These are phyloP conservation scores for Carex kokanica DNA, from an alignment of 176 grass and related monocot genomes.

Conservation along the genomic window DNA sequence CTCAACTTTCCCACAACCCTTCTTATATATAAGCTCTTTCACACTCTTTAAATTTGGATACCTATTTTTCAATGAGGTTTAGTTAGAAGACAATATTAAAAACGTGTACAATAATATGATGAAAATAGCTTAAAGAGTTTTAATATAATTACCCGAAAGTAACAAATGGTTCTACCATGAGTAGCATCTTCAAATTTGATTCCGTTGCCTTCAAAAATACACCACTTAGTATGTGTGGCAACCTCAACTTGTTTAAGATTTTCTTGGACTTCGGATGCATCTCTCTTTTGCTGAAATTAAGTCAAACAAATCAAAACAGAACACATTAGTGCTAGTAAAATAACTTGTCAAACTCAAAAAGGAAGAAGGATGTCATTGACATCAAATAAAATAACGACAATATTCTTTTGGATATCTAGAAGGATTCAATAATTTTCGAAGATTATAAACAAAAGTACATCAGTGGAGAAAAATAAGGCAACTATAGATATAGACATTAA, in stretches of 20 bases:
- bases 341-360: not conserved
- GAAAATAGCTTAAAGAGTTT: not conserved
- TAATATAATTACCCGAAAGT: constrained; percentile 70
- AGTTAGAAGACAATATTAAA: not conserved
- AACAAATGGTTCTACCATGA: constrained; percentile 63
- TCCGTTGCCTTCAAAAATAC: constrained; percentile 80
- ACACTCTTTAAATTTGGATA: constrained; percentile 85
- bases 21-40: constrained; percentile 87
- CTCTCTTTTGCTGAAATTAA: constrained; percentile 45
- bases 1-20: constrained; percentile 54
- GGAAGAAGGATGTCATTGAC: not conserved
- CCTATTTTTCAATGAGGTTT: constrained; percentile 22
- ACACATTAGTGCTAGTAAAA: not conserved
- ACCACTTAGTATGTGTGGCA: constrained; percentile 57
- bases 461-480: not conserved
- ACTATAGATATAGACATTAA: not conserved
- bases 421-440: not conserved
- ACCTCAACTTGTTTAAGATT: constrained; percentile 52
- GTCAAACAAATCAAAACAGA: not conserved
- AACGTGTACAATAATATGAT: not conserved
- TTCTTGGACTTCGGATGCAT: constrained; percentile 70
- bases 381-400: not conserved
- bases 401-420: not conserved
- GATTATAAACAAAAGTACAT: not conserved
- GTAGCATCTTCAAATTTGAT: constrained; percentile 58